Evolutionary conservation across 2,329 filamentous ascomycete species (phyloP).

Genomic region (Helotiales sp.): DNA sequence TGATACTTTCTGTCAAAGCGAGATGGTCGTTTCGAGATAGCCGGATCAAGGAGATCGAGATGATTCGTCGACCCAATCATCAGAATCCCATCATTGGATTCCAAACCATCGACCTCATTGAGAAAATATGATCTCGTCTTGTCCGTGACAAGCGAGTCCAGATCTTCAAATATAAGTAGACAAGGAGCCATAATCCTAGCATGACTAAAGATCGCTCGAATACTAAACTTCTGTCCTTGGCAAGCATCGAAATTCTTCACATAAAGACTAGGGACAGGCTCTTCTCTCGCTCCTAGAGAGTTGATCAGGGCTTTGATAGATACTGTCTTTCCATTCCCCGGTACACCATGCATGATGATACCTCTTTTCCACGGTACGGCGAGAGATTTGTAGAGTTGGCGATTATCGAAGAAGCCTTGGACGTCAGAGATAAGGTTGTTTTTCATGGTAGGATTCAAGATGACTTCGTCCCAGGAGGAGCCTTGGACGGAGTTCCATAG

Average conservation of each 20-base stretch:
- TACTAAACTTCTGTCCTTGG: constrained; percentile 53
- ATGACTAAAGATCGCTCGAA: constrained; percentile 55
- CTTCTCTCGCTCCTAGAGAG: constrained; percentile 51
- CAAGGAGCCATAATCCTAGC: constrained; percentile 65
- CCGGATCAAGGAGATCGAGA: constrained; percentile 65
- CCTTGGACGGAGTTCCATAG: constrained; percentile 56
- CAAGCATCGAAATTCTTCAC: constrained; percentile 54
- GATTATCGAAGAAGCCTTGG: constrained; percentile 60
- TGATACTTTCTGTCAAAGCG: constrained; percentile 67
- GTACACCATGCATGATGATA: constrained; percentile 66
- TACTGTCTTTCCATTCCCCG: constrained; percentile 71
- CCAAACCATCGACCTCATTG: constrained; percentile 71
- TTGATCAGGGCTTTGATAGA: constrained; percentile 71
- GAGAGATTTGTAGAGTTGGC: constrained; percentile 57
- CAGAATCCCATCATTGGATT: constrained; percentile 69
- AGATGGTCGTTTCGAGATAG: constrained; percentile 63
- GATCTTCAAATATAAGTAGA: constrained; percentile 70
- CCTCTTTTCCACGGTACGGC: constrained; percentile 71
- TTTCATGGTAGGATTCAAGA: constrained; percentile 66
- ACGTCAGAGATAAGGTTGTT: constrained; percentile 62
- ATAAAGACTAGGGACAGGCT: constrained; percentile 59
- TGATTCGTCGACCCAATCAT: constrained; percentile 68
- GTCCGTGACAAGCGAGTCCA: constrained; percentile 65
- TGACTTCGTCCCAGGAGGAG: constrained; percentile 63
- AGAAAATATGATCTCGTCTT: constrained; percentile 66